These are phyloP conservation scores for Kodamaea kaohsiungensis DNA, from an alignment of 805 yeast species.

Conservation along the genomic window DNA sequence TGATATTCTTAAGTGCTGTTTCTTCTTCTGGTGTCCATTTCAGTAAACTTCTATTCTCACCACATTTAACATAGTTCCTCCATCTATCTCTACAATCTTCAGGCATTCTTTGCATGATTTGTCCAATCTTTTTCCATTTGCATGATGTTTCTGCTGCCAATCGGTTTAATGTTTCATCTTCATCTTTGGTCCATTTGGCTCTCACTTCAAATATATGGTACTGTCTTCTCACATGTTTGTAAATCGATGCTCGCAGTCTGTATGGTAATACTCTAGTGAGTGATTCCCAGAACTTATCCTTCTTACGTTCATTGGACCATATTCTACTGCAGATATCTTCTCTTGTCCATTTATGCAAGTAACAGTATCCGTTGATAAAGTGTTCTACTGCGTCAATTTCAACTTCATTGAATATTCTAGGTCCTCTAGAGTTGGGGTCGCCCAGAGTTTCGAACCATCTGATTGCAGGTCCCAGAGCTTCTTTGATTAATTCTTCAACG, in stretches of 20 bases:
- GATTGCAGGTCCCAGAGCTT: slow-evolving; percentile 36
- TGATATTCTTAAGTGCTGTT: slow-evolving; percentile 53
- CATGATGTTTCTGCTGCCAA: slow-evolving; percentile 70
- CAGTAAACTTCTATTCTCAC: slow-evolving; percentile 68
- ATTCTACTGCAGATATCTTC: slow-evolving; percentile 77
- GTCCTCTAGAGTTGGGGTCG: slow-evolving; percentile 25
- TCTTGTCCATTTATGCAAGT: slow-evolving; percentile 59
- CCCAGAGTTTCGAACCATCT: slow-evolving; percentile 37
- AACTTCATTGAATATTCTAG: slow-evolving; percentile 54
- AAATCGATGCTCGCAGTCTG: slow-evolving; percentile 84
- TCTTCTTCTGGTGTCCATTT: slow-evolving; percentile 84
- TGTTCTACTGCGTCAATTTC: slow-evolving; percentile 73
- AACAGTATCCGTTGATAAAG: slow-evolving; percentile 69
- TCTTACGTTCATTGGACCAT: slow-evolving; percentile 82
- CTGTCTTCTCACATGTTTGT: slow-evolving; percentile 88
- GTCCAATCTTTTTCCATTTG: slow-evolving; percentile 88
- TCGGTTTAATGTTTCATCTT: slow-evolving; percentile 66
- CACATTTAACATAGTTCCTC: slow-evolving; percentile 95
- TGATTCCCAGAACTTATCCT: slow-evolving; percentile 89
- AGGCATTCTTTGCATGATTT: slow-evolving; percentile 86
- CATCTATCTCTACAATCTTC: slow-evolving; percentile 97
- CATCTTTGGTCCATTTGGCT: slow-evolving; percentile 87
- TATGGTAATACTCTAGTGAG: slow-evolving; percentile 78
- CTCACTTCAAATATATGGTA: slow-evolving; percentile 86
- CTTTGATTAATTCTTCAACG: slow-evolving; percentile 35